Percentiles rank a stretch among this genome's conserved stretches.
Evolutionary conservation across 2,329 filamentous ascomycete species (phyloP).

Genomic region (Verticillium tricorpus): DNA sequence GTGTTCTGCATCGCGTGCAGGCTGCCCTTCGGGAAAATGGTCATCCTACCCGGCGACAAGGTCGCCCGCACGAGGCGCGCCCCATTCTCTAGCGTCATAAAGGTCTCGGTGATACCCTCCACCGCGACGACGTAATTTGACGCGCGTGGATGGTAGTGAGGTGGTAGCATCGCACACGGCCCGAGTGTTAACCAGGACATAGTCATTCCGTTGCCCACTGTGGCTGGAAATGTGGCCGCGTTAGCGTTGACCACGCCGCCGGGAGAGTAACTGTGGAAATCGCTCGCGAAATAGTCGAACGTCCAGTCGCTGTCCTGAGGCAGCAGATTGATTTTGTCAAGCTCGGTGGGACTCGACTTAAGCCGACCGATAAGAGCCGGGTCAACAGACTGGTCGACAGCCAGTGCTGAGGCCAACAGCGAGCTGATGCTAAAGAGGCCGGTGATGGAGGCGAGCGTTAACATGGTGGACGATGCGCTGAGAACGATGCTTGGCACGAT

Average conservation of each 20-base stretch:
- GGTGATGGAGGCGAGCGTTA: background rate
- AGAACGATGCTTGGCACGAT: background rate
- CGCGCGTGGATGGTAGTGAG: slow-evolving; percentile 45
- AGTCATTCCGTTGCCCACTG: slow-evolving; percentile 41
- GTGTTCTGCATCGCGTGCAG: slow-evolving; percentile 47
- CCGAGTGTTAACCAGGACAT: slow-evolving; percentile 41
- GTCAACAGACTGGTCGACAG: slow-evolving; percentile 13
- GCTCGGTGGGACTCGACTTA: slow-evolving; percentile 34
- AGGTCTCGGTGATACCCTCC: slow-evolving; percentile 43
- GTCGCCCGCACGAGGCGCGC: slow-evolving; percentile 33
- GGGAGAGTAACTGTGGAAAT: slow-evolving; percentile 34
- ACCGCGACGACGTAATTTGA: slow-evolving; percentile 43
- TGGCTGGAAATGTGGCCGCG: slow-evolving; percentile 44
- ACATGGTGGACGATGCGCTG: slow-evolving; percentile 3
- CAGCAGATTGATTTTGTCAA: slow-evolving; percentile 37
- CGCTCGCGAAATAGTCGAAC: slow-evolving; percentile 42
- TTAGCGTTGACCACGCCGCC: slow-evolving; percentile 48
- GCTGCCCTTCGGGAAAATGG: slow-evolving; percentile 42
- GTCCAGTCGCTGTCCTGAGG: slow-evolving; percentile 36
- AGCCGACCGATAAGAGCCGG: slow-evolving; percentile 22
- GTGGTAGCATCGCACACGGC: slow-evolving; percentile 46
- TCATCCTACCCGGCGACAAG: slow-evolving; percentile 39
- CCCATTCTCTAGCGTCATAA: slow-evolving; percentile 48
- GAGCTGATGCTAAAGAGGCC: background rate
- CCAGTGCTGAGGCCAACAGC: background rate